Conservation (phyloP, 225 moss, liverwort and hornwort species). For the Antitrichia curtipendula region DNA sequence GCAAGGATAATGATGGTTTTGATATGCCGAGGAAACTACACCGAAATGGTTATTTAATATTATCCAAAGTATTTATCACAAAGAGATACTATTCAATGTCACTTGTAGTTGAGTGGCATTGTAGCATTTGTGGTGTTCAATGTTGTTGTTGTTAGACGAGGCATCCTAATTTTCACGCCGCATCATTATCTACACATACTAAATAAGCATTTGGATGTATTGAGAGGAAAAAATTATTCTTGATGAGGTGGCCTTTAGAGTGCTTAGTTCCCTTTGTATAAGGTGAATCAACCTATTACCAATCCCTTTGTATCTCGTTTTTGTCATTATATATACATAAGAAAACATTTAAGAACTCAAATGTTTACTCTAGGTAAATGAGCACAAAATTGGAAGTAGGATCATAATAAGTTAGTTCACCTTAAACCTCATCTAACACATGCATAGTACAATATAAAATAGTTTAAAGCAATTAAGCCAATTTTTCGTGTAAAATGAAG, state of each 20-base stretch:
- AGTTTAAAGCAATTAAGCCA: not conserved
- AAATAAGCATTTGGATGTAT: not conserved
- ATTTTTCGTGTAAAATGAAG: too few species aligned
- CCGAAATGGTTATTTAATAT: not conserved
- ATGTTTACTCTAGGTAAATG: not conserved
- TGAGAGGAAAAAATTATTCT: not conserved
- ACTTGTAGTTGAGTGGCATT: not conserved
- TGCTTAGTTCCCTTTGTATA: fast-evolving
- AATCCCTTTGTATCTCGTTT: not conserved
- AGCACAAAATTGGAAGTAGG: not conserved
- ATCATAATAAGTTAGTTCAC: too few species aligned
- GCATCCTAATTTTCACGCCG: not conserved
- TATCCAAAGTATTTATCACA: not conserved
- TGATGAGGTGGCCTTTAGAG: fast-evolving
- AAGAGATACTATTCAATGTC: not conserved
- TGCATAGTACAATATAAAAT: not conserved
- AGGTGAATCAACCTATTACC: not conserved
- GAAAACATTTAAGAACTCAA: not conserved
- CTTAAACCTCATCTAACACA: not conserved
- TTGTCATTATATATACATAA: not conserved
- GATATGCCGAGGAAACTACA: not conserved
- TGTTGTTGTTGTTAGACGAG: fast-evolving
- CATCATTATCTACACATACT: not conserved
- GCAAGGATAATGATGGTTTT: not conserved
- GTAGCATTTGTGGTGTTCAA: not conserved